These are phyloP conservation scores for Pseudopyricularia javanii DNA, from an alignment of 2,329 filamentous ascomycete genomes.

Conservation along the genomic window DNA sequence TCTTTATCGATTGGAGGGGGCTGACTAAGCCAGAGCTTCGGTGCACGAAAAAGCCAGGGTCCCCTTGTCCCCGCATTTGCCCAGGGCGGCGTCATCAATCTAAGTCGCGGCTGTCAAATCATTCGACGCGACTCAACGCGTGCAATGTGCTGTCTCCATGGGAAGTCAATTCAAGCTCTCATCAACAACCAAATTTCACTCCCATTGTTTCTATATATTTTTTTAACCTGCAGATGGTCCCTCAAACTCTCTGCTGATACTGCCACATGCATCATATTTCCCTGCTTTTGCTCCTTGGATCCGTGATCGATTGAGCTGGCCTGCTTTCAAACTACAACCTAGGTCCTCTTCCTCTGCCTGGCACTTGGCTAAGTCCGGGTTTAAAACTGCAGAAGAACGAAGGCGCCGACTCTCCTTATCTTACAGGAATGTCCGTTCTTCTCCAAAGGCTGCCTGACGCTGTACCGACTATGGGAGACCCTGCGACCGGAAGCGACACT, in stretches of 20 bases:
- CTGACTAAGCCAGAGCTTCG: background rate
- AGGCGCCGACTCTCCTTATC: background rate
- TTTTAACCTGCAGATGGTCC: too few species aligned
- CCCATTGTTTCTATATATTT: too few species aligned
- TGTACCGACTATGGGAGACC: background rate
- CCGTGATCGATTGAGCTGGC: too few species aligned
- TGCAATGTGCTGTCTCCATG: conserved; percentile 18
- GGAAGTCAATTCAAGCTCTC: conserved; percentile 3
- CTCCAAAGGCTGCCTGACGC: background rate
- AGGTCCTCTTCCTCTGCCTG: too few species aligned
- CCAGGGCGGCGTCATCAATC: background rate
- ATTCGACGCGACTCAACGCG: conserved; percentile 3
- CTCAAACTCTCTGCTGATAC: too few species aligned
- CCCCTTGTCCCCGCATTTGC: background rate
- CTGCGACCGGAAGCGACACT: conserved; percentile 12
- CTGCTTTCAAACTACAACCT: too few species aligned
- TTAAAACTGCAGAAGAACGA: background rate
- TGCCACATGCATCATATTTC: too few species aligned
- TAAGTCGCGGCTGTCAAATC: conserved; percentile 1
- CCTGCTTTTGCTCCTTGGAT: too few species aligned
- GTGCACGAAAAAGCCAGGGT: background rate
- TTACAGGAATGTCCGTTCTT: conserved; percentile 1
- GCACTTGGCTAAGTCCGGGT: background rate
- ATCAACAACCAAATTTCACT: conserved; percentile 18
- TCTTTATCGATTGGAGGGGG: background rate